Evolutionary conservation across 2,329 filamentous ascomycete species (phyloP), one percentile per base, ranked within the genome.

Genomic region (Colletotrichum magnum): DNA sequence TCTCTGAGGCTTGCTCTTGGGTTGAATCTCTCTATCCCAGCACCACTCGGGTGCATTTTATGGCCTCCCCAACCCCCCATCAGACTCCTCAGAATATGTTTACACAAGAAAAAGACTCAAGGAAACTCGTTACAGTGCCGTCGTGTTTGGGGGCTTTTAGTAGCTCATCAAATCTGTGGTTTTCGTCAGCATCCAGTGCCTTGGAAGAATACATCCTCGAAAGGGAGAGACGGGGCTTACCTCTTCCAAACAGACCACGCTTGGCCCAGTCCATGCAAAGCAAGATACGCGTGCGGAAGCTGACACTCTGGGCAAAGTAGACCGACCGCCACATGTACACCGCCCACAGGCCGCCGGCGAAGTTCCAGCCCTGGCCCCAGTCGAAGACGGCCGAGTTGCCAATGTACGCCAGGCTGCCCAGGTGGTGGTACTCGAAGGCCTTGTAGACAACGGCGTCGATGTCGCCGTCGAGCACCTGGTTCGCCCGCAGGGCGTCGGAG

Each of bases 221-320:
- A 36, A 6, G 32, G n/a, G 10, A 6, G 13, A 10, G 13, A 10
- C 51, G 51, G 15, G 50, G 85, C 91, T 84, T 82, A 98, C 95
- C 96, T 91, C 96, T 88, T 74, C 96, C 96, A 84, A 99, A 99
- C 24, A 99, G 81, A 13, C 94, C 93, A 78, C 97, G 88, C 89
- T 98, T 99, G n/a, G 90, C 91, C 96, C 96, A 99, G 80, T 99
- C 96, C 96, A 99, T 98, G 18, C 94, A 94, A 81, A 99, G 86
- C 76, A 99, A 82, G 72, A 94, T 89, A 71, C 95, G 89, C 28
- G 96, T 99, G 74, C 96, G 86, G 69, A 98, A 87, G 80, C 95
- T 98, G 56, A 99, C 96, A 77, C 94, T 97, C 85, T 99, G 94
- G 13, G 96, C 94, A 84, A 99, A 99, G 82, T 99, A 99, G 15